A percentile compares a stretch with the other conserved stretches of the same genome.
Conservation (phyloP, 2,329 filamentous ascomycete species). For the Didymella arachidicola region DNA sequence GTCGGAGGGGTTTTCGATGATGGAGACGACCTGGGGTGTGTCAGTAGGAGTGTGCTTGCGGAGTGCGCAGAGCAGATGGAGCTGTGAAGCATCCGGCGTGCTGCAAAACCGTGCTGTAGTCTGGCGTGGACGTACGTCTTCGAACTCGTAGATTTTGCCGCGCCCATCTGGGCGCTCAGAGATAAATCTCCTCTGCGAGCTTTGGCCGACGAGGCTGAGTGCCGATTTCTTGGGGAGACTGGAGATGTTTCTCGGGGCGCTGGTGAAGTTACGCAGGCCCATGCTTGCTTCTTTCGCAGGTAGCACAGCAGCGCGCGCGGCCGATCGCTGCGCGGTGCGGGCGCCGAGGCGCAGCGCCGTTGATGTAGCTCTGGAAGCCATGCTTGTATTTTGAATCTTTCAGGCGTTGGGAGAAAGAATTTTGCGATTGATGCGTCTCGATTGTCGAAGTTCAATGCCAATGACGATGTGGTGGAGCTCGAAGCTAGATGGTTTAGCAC, state of each 20-base stretch:
- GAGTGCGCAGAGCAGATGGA: no score
- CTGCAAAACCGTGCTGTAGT: no score
- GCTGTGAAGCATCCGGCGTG: background rate
- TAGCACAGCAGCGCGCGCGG: constrained; percentile 15
- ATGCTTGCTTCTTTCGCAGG: constrained; percentile 19
- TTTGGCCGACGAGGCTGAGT: constrained; percentile 5
- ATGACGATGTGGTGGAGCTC: constrained; percentile 24
- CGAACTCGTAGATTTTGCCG: constrained; percentile 52
- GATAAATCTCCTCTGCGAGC: constrained; percentile 11
- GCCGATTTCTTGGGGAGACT: background rate
- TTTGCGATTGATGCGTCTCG: background rate
- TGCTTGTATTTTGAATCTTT: background rate
- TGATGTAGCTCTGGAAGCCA: constrained; percentile 13
- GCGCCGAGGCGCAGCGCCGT: constrained; percentile 15
- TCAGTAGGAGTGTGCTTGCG: background rate
- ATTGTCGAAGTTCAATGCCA: background rate
- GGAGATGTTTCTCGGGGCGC: background rate
- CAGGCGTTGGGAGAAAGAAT: background rate
- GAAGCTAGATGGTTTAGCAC: constrained; percentile 29
- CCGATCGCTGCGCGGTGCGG: constrained; percentile 11
- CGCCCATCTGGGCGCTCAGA: constrained; percentile 44
- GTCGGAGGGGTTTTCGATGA: constrained; percentile 38
- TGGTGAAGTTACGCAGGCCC: constrained; percentile 17
- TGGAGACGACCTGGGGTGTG: constrained; percentile 43
- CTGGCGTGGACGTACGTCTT: constrained; percentile 39